These are phyloP conservation scores for Aspergillus asperescens DNA, from an alignment of 495 filamentous ascomycete species.

Conservation along the genomic window DNA sequence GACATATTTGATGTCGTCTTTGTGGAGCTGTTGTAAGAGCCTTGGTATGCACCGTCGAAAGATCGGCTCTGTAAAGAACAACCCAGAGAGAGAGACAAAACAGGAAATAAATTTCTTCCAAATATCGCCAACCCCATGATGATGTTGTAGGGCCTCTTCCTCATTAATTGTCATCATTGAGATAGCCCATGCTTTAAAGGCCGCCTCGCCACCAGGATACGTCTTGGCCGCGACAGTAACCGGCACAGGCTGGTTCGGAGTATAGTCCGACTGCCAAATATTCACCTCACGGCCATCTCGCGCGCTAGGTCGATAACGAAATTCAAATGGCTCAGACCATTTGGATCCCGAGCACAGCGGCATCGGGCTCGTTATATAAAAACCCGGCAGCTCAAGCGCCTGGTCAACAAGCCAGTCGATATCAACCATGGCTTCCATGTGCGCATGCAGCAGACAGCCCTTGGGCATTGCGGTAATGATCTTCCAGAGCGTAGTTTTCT, in stretches of 20 bases:
- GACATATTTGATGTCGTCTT: conserved; percentile 12
- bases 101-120: conserved; percentile 12
- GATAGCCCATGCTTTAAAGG: conserved; percentile 12
- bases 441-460: conserved; percentile 15
- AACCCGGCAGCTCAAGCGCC: conserved; percentile 12
- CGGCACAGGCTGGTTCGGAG: conserved; percentile 1
- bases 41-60: conserved; percentile 12
- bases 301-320: conserved; percentile 5
- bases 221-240: not conserved
- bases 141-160: conserved; percentile 14
- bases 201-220: conserved; percentile 2
- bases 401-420: conserved; percentile 16
- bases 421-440: conserved; percentile 18
- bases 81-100: conserved; percentile 5
- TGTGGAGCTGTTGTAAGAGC: conserved; percentile 13
- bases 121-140: conserved; percentile 12
- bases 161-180: conserved; percentile 11
- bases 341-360: not conserved
- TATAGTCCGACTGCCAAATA: conserved; percentile 10
- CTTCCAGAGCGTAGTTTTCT: conserved; percentile 8
- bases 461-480: conserved; percentile 15
- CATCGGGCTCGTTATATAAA: conserved; percentile 5
- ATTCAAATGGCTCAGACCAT: conserved; percentile 1
- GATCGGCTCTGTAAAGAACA: conserved; percentile 13
- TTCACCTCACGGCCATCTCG: not conserved